Evolutionary conservation across 345 rosid species (phyloP).

Genomic region (Orychophragmus violaceus): DNA sequence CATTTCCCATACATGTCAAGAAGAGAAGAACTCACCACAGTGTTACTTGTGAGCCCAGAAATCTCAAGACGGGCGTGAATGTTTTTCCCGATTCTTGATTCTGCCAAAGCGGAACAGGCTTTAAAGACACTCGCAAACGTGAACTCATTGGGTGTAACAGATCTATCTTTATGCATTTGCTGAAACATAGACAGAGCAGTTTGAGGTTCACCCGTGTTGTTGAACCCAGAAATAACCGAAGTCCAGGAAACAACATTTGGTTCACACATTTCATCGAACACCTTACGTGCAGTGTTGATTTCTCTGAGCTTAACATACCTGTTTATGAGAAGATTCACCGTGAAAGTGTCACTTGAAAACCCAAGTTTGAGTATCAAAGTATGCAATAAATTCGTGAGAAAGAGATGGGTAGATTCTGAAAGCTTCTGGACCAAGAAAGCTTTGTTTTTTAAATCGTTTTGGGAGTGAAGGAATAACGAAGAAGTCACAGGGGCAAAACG

Average conservation of each 20-base stretch:
- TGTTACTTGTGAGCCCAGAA: conserved; percentile 39
- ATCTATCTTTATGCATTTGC: conserved; percentile 30
- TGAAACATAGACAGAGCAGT: conserved; percentile 36
- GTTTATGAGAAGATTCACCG: conserved; percentile 47
- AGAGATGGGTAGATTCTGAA: conserved; percentile 26
- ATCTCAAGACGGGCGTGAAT: conserved; percentile 53
- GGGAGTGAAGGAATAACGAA: background rate
- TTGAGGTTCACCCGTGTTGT: conserved; percentile 25
- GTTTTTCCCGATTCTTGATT: conserved; percentile 40
- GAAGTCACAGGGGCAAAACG: background rate
- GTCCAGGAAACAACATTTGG: conserved; percentile 78
- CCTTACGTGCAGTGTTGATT: conserved; percentile 29
- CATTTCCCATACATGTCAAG: conserved; percentile 91
- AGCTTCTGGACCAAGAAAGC: conserved; percentile 31
- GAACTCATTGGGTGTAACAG: conserved; percentile 54
- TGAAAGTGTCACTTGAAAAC: conserved; percentile 22
- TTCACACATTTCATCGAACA: conserved; percentile 67
- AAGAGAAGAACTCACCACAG: conserved; percentile 68
- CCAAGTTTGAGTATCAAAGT: conserved; percentile 42
- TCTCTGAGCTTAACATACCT: conserved; percentile 31
- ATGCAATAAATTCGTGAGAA: conserved; percentile 30
- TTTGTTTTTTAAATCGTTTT: conserved; percentile 15
- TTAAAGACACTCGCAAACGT: conserved; percentile 52
- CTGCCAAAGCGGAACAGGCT: conserved; percentile 53
- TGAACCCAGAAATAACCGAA: conserved; percentile 54